phyloP scores from a whole-genome alignment of 2,329 filamentous ascomycete genomes.

The Fusarium falciforme region DNA sequence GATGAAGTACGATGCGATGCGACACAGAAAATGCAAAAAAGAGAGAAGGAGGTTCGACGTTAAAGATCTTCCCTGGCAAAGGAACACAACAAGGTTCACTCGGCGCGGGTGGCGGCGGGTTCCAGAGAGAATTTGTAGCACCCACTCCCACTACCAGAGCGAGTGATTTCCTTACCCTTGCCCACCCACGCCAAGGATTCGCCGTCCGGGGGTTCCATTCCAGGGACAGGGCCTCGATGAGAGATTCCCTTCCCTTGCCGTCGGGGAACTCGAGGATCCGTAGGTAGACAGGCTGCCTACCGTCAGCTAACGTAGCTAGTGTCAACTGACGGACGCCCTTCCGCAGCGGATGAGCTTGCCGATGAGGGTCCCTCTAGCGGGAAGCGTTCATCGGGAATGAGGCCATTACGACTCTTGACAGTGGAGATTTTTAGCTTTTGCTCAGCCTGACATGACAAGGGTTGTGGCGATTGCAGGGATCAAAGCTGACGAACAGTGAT shows the following conservation, averaged over 20 bases:
- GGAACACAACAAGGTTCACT: background rate
- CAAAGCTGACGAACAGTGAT: background rate
- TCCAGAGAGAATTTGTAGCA: background rate
- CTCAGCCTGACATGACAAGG: background rate
- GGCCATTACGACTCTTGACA: background rate
- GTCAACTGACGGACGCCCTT: background rate
- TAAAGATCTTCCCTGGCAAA: constrained; percentile 1
- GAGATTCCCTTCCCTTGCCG: background rate
- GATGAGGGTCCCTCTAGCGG: background rate
- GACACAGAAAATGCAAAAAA: background rate
- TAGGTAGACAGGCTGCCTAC: background rate
- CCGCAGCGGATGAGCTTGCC: background rate
- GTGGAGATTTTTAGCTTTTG: background rate
- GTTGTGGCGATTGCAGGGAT: background rate
- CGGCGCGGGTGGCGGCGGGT: background rate
- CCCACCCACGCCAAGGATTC: background rate
- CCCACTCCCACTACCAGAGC: background rate
- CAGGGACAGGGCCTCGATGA: background rate
- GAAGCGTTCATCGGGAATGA: background rate
- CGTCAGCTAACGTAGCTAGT: background rate
- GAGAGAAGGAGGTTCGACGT: constrained; percentile 8
- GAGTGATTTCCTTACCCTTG: background rate
- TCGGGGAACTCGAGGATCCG: background rate
- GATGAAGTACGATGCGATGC: constrained; percentile 28
- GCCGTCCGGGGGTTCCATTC: background rate